Evolutionary conservation across 495 filamentous ascomycete genomes (phyloP).

Genomic region (Acidomyces sp.): DNA sequence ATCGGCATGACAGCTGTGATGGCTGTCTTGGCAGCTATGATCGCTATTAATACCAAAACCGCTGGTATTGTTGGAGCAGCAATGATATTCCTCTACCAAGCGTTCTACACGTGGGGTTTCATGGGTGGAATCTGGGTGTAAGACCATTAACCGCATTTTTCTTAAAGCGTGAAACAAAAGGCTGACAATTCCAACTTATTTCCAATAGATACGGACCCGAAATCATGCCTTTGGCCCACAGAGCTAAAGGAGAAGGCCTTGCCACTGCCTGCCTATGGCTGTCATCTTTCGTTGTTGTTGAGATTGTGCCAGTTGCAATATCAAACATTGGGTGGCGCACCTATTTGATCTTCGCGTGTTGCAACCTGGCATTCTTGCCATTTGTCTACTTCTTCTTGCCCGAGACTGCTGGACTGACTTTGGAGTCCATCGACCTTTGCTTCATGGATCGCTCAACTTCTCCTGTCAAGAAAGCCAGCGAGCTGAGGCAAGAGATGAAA

Average conservation of each 20-base stretch:
- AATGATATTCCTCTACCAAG: slow-evolving; percentile 28
- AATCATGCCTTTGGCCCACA: not conserved
- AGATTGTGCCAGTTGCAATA: slow-evolving; percentile 24
- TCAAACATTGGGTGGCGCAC: slow-evolving; percentile 24
- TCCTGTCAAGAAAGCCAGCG: not conserved
- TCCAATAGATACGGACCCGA: slow-evolving; percentile 4
- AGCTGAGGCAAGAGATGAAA: not conserved
- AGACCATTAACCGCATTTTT: no score
- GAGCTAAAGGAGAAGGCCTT: not conserved
- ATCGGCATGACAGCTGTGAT: slow-evolving; percentile 25
- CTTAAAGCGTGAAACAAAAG: no score
- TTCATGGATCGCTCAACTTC: not conserved
- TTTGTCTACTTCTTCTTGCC: slow-evolving; percentile 10
- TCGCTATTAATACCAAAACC: slow-evolving; percentile 17
- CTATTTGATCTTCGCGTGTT: slow-evolving; percentile 25
- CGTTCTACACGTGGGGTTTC: slow-evolving; percentile 29
- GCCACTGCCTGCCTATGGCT: not conserved
- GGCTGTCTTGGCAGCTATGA: slow-evolving; percentile 23
- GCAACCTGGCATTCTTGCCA: not conserved
- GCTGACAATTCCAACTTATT: no score
- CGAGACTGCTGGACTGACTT: not conserved
- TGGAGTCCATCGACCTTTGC: not conserved
- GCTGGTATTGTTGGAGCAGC: slow-evolving; percentile 23
- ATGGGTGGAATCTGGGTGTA: slow-evolving; percentile 6
- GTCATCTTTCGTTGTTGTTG: slow-evolving; percentile 13